Percentiles rank a stretch among this genome's conserved stretches.
Conservation (phyloP, 2,329 filamentous ascomycete genomes). For the Thielaviopsis euricoi region DNA sequence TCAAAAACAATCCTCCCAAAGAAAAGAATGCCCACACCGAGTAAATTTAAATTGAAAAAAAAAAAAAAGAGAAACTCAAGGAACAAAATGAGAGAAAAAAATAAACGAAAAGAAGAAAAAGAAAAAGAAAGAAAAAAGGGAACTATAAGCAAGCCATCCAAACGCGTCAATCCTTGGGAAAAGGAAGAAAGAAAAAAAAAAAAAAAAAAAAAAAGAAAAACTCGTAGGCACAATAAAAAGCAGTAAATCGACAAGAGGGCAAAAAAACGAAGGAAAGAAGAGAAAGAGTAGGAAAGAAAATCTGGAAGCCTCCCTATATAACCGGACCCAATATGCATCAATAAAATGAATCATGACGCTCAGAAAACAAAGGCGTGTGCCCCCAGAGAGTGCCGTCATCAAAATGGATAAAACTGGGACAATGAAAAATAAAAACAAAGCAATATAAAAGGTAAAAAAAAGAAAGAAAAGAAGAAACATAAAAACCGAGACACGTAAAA, state of each 20-base stretch:
- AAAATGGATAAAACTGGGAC: background rate
- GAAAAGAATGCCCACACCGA: background rate
- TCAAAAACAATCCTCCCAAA: background rate
- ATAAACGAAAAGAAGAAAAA: background rate
- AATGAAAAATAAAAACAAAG: slow-evolving; percentile 2
- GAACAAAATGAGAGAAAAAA: background rate
- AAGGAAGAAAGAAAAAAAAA: background rate
- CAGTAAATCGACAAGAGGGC: background rate
- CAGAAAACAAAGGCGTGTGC: too few species aligned
- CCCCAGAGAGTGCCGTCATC: too few species aligned
- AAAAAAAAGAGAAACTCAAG: too few species aligned
- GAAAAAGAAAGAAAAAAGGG: background rate
- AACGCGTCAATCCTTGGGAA: slow-evolving; percentile 2
- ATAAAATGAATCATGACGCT: background rate
- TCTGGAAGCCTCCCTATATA: slow-evolving; percentile 10
- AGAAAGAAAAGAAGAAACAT: background rate
- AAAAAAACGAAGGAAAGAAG: background rate
- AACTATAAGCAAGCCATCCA: background rate
- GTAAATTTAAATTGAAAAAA: background rate
- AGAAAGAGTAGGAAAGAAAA: slow-evolving; percentile 1
- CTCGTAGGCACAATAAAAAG: background rate
- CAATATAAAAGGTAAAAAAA: background rate
- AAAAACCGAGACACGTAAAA: slow-evolving; percentile 3
- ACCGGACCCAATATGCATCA: slow-evolving; percentile 8
- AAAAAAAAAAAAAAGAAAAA: too few species aligned